These are phyloP conservation scores for Ascoidea asiatica DNA, from an alignment of 805 yeast species.

Conservation along the genomic window DNA sequence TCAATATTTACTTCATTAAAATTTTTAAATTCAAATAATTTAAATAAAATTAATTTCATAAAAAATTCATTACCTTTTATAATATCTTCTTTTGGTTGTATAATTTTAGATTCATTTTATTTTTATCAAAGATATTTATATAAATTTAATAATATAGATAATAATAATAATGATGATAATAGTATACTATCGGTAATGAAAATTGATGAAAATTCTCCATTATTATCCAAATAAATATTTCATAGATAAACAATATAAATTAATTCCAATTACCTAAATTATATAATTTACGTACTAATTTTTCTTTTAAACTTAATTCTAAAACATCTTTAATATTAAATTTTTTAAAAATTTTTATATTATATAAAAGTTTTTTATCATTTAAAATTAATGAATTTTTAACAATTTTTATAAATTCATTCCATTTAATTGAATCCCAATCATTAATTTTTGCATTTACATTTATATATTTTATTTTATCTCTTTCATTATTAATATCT, in stretches of 20 bases:
- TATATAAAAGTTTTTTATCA: neutral
- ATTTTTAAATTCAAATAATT: slow-evolving; percentile 22
- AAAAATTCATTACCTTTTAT: slow-evolving; percentile 68
- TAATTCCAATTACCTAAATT: neutral
- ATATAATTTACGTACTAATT: neutral
- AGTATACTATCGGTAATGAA: too few species aligned
- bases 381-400: neutral
- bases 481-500: too few species aligned
- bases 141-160: too few species aligned
- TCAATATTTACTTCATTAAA: slow-evolving; percentile 60
- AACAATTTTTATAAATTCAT: neutral
- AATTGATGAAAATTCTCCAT: neutral
- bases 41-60: slow-evolving; percentile 33
- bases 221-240: too few species aligned
- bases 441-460: neutral
- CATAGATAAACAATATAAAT: neutral
- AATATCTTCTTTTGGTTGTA: slow-evolving; percentile 76
- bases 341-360: too few species aligned
- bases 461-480: too few species aligned
- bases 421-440: neutral
- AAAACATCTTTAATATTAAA: neutral
- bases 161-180: too few species aligned
- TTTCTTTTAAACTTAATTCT: neutral
- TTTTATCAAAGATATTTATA: slow-evolving; percentile 44
- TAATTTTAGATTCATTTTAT: slow-evolving; percentile 58